Percentiles rank a stretch among this genome's conserved stretches.
Conservation (phyloP, 2,329 filamentous ascomycete genomes). For the Penicillium sp. region DNA sequence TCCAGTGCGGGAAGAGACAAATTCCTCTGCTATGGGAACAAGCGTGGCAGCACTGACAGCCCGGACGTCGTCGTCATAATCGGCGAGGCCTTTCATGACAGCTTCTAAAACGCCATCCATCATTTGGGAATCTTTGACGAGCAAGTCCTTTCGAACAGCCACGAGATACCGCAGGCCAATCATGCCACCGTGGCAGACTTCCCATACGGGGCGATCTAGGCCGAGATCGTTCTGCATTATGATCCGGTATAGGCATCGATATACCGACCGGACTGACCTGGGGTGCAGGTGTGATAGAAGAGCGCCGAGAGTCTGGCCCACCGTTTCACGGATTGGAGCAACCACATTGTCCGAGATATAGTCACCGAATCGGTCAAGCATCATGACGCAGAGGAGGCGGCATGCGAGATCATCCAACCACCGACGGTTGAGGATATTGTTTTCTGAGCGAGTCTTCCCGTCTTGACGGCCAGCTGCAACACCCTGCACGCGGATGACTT, state of each 20-base stretch:
- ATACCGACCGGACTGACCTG: conserved; percentile 76
- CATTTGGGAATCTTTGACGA: conserved; percentile 76
- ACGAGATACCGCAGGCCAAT: conserved; percentile 93
- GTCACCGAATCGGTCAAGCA: conserved; percentile 95
- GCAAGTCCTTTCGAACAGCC: conserved; percentile 85
- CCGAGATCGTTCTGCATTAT: conserved; percentile 85
- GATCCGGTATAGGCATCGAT: conserved; percentile 78
- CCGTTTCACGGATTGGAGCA: conserved; percentile 90
- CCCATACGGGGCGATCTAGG: conserved; percentile 74
- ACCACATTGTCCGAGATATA: conserved; percentile 97
- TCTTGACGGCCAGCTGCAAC: conserved; percentile 74
- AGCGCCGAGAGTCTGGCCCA: conserved; percentile 88
- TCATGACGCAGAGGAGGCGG: conserved; percentile 88
- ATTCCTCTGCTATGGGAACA: conserved; percentile 92
- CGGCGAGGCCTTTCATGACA: conserved; percentile 90
- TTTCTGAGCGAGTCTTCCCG: conserved; percentile 67
- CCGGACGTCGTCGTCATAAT: conserved; percentile 90
- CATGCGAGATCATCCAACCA: conserved; percentile 97
- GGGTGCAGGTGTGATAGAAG: conserved; percentile 78
- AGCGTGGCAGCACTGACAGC: conserved; percentile 96
- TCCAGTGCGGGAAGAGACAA: conserved; percentile 76
- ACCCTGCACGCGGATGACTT: conserved; percentile 88
- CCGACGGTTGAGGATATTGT: conserved; percentile 71
- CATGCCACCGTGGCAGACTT: conserved; percentile 97
- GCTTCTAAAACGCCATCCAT: conserved; percentile 90